Evolutionary conservation across 1,139 yeast genomes (phyloP).

Genomic region (Scheffersomyces illinoinensis): DNA sequence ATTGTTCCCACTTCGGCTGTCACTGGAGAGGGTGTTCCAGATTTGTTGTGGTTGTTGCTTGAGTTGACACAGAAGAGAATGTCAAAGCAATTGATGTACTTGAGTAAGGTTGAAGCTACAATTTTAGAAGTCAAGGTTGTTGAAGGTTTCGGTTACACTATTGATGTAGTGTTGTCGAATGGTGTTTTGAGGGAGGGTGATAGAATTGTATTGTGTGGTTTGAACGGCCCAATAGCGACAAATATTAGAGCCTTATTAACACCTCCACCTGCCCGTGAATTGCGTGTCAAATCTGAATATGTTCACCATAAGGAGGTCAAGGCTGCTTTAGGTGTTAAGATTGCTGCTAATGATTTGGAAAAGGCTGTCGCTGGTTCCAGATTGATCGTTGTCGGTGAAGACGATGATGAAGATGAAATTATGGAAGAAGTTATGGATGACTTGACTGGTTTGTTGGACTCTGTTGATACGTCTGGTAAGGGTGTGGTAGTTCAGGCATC

Average conservation of each 20-base stretch:
- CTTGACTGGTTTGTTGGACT: constrained; percentile 88
- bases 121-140: constrained; percentile 97
- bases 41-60: constrained; percentile 90
- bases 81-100: constrained; percentile 97
- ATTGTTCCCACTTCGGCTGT: constrained; percentile 98
- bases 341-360: constrained; percentile 95
- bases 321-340: constrained; percentile 98
- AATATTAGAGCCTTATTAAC: constrained; percentile 93
- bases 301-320: constrained; percentile 96
- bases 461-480: constrained; percentile 89
- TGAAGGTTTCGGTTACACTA: constrained; percentile 98
- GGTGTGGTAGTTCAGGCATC: constrained; percentile 99
- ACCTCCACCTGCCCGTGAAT: constrained; percentile 95
- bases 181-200: constrained; percentile 96
- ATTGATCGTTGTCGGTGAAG: constrained; percentile 91
- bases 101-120: constrained; percentile 92
- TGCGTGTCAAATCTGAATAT: constrained; percentile 92
- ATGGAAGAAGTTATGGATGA: constrained; percentile 99
- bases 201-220: constrained; percentile 91
- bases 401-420: constrained; percentile 94
- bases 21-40: constrained; percentile 99
- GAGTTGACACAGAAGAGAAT: constrained; percentile 97
- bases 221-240: constrained; percentile 99
- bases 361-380: constrained; percentile 99
- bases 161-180: constrained; percentile 94